These are phyloP conservation scores for Xylariaceae sp. DNA, from an alignment of 2,329 filamentous ascomycete species.

Conservation along the genomic window DNA sequence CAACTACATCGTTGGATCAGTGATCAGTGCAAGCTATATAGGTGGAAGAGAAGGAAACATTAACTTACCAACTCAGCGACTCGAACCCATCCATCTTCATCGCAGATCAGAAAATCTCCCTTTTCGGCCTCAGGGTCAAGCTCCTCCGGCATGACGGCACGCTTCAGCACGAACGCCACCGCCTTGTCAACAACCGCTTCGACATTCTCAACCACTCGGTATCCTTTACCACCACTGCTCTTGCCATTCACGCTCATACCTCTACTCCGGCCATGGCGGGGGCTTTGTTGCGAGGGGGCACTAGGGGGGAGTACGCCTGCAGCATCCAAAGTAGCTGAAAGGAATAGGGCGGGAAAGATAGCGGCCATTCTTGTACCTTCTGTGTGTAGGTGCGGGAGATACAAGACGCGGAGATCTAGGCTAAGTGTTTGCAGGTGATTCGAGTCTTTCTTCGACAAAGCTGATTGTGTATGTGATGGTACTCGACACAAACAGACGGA, in stretches of 20 bases:
- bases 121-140: conserved; percentile 32
- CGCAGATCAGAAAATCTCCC: conserved; percentile 31
- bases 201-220: conserved; percentile 39
- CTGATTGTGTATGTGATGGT: conserved; percentile 2
- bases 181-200: conserved; percentile 39
- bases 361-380: conserved; percentile 29
- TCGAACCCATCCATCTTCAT: conserved; percentile 39
- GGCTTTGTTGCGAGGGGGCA: conserved; percentile 32
- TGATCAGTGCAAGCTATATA: background rate
- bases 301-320: conserved; percentile 35
- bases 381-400: conserved; percentile 7
- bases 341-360: conserved; percentile 33
- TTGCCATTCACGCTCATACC: conserved; percentile 34
- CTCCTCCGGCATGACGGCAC: conserved; percentile 34
- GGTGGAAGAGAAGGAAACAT: background rate
- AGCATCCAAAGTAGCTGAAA: conserved; percentile 33
- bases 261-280: conserved; percentile 37
- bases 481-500: background rate
- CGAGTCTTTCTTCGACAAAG: background rate
- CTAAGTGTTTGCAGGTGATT: conserved; percentile 6
- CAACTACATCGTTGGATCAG: conserved; percentile 28
- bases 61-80: conserved; percentile 37
- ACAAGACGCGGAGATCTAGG: background rate
- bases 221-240: conserved; percentile 33
- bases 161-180: conserved; percentile 38